A percentile compares a stretch with the other conserved stretches of the same genome.
Evolutionary conservation across 2,329 filamentous ascomycete genomes (phyloP).

Genomic region (Pseudogymnoascus sp.): DNA sequence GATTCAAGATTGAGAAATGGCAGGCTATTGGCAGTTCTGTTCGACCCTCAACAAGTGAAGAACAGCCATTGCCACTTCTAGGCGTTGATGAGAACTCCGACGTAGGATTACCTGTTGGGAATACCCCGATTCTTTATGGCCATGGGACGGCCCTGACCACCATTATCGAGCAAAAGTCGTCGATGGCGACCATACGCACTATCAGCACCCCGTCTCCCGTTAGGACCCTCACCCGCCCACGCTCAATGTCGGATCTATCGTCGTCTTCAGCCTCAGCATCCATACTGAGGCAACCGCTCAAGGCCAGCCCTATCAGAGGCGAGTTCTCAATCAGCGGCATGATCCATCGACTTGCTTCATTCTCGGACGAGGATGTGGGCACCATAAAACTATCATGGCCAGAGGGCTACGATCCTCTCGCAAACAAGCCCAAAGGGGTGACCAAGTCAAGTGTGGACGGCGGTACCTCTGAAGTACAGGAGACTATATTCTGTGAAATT

Average conservation of each 20-base stretch:
- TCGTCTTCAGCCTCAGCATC: neutral
- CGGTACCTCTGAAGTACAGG: neutral
- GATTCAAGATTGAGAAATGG: conserved; percentile 16
- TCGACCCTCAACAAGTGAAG: neutral
- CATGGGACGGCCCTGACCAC: conserved; percentile 34
- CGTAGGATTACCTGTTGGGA: conserved; percentile 20
- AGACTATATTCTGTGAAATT: conserved; percentile 20
- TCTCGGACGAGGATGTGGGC: neutral
- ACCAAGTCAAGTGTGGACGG: neutral
- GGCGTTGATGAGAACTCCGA: conserved; percentile 26
- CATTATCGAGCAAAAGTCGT: conserved; percentile 35
- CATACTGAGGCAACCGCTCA: neutral
- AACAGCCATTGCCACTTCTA: conserved; percentile 16
- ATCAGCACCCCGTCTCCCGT: conserved; percentile 25
- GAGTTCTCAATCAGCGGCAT: conserved; percentile 5
- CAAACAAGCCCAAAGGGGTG: neutral
- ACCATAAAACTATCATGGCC: conserved; percentile 5
- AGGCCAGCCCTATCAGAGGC: neutral
- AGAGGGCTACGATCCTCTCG: neutral
- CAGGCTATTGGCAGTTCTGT: conserved; percentile 16
- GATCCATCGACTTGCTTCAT: neutral
- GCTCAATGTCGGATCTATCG: neutral
- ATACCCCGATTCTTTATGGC: conserved; percentile 34
- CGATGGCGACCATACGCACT: conserved; percentile 29
- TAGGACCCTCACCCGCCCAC: neutral